Percentiles rank a stretch among this genome's conserved stretches.
These are phyloP conservation scores for Suillus weaverae DNA, from an alignment of 768 basidiomycete species.

Conservation along the genomic window DNA sequence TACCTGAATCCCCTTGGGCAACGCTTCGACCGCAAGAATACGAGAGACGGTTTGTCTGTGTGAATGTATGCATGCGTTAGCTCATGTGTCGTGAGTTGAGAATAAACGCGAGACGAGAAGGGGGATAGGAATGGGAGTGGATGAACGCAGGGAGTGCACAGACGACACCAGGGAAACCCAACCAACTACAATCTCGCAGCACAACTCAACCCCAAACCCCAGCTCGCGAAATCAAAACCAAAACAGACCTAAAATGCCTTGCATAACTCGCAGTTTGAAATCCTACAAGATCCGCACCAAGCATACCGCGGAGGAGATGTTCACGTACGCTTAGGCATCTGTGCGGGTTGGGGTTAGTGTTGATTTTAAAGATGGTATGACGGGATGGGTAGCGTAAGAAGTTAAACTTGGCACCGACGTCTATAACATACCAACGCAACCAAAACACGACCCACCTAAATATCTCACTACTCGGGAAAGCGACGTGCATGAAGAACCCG, in stretches of 20 bases:
- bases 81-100: not conserved
- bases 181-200: not conserved
- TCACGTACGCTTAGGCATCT: conserved; percentile 81
- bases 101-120: not conserved
- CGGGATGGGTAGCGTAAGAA: not conserved
- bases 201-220: not conserved
- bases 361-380: not conserved
- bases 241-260: conserved; percentile 56
- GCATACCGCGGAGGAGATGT: conserved; percentile 79
- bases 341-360: not conserved
- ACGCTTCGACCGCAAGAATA: conserved; percentile 75
- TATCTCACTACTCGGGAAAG: conserved; percentile 94
- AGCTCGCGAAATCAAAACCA: not conserved
- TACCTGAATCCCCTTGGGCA: conserved; percentile 81
- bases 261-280: conserved; percentile 89
- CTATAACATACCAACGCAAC: not conserved
- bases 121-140: not conserved
- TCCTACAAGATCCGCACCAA: conserved; percentile 91
- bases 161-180: not conserved
- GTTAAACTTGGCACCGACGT: not conserved
- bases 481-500: conserved; percentile 95
- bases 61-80: not conserved
- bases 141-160: not conserved
- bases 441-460: conserved; percentile 41
- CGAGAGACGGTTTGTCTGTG: conserved; percentile 73